Conservation (phyloP, 148 eudicot species). For the Rhododendron griersonianum region DNA sequence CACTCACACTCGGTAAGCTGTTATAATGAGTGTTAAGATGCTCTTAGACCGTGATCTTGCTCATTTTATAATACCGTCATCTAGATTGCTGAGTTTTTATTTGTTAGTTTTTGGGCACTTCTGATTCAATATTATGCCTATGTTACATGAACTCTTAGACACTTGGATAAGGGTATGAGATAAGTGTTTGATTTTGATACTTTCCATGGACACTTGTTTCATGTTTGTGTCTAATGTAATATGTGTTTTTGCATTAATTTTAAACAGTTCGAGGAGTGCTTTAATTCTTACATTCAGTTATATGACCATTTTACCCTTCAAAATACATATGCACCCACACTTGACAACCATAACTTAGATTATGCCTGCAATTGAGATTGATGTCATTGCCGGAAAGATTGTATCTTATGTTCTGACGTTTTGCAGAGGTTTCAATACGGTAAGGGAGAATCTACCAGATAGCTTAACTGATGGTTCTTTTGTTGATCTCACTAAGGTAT, state of each 20-base stretch:
- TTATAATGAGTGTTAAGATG: background rate
- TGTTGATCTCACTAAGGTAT: background rate
- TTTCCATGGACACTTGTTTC: background rate
- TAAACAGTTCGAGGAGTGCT: background rate
- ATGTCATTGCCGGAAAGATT: background rate
- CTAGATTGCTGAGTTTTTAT: background rate
- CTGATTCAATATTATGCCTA: background rate
- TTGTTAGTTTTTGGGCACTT: background rate
- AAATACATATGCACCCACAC: background rate
- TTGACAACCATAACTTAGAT: background rate
- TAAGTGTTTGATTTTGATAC: background rate
- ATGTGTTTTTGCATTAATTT: background rate
- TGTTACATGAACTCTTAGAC: background rate
- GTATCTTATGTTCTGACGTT: background rate
- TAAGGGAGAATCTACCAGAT: background rate
- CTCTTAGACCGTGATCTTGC: background rate
- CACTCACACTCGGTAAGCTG: background rate
- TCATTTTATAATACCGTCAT: background rate
- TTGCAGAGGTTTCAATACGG: background rate
- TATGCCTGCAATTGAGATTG: background rate
- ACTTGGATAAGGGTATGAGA: background rate
- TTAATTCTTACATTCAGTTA: background rate
- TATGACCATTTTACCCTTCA: background rate
- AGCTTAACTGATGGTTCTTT: conserved; percentile 3
- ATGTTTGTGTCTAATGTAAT: background rate